phyloP scores from a whole-genome alignment of 257 asterid species.

The Petunia secreta region DNA sequence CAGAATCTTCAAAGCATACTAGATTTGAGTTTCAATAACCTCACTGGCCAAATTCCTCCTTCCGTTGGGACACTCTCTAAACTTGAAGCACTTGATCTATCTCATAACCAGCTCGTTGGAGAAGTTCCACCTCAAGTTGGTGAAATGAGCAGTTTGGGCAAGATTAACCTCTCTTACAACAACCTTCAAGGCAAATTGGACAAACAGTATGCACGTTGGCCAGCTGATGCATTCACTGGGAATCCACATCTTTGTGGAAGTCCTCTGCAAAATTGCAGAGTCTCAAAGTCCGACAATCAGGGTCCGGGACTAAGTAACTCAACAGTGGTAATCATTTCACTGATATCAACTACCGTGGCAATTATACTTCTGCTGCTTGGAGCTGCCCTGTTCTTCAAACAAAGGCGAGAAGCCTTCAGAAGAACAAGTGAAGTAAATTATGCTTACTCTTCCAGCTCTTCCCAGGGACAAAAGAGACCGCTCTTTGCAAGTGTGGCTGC shows the following conservation, averaged over 20 bases:
- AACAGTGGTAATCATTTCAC: constrained; percentile 65
- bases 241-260: constrained; percentile 74
- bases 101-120: constrained; percentile 70
- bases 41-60: constrained; percentile 65
- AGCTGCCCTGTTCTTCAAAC: constrained; percentile 66
- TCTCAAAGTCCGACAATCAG: constrained; percentile 24
- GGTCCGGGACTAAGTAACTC: constrained; percentile 46
- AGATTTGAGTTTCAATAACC: constrained; percentile 78
- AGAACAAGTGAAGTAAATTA: constrained; percentile 49
- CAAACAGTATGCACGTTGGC: constrained; percentile 72
- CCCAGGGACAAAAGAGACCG: constrained; percentile 70
- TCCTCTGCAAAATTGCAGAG: constrained; percentile 66
- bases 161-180: constrained; percentile 79
- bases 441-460: constrained; percentile 64
- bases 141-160: constrained; percentile 81
- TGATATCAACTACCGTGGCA: constrained; percentile 52
- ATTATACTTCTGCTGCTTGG: constrained; percentile 58
- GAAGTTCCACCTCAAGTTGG: constrained; percentile 72
- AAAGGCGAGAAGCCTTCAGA: constrained; percentile 54
- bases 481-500: constrained; percentile 52
- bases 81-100: constrained; percentile 81
- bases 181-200: constrained; percentile 67
- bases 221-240: constrained; percentile 66
- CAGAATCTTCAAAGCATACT: constrained; percentile 76
- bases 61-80: constrained; percentile 62